Evolutionary conservation across 441 rosid genomes (phyloP).

Genomic region (Melastoma candidum): DNA sequence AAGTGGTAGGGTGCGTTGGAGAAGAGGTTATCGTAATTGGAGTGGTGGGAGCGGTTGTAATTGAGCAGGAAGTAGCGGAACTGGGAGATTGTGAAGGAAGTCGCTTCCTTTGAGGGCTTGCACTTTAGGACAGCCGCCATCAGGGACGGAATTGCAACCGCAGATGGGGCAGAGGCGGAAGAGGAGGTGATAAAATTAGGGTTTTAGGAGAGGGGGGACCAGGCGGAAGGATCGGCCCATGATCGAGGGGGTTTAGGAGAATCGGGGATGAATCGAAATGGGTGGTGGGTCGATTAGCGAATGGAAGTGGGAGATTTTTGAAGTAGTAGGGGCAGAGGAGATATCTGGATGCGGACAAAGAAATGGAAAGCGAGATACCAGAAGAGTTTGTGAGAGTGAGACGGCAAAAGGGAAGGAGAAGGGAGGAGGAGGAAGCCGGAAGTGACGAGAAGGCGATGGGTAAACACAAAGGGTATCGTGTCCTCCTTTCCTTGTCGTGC

Average conservation of each 20-base stretch:
- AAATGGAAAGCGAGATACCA: too few species aligned
- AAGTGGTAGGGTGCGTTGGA: conserved; percentile 30
- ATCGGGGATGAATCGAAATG: conserved; percentile 16
- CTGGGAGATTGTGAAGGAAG: conserved; percentile 50
- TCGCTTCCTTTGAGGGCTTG: conserved; percentile 43
- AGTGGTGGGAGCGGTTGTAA: conserved; percentile 29
- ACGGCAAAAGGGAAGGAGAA: too few species aligned
- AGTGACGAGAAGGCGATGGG: too few species aligned
- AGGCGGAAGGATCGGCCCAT: not conserved
- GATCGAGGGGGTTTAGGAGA: conserved; percentile 16
- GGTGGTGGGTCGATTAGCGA: conserved; percentile 15
- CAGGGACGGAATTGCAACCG: conserved; percentile 14
- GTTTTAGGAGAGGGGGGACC: conserved; percentile 1
- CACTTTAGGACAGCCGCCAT: conserved; percentile 76
- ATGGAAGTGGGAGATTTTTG: conserved; percentile 1
- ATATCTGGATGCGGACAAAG: too few species aligned
- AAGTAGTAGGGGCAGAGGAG: too few species aligned
- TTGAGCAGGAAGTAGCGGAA: conserved; percentile 50
- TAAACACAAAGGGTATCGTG: too few species aligned
- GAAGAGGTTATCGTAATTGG: conserved; percentile 39
- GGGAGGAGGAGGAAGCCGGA: too few species aligned
- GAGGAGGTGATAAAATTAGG: not conserved
- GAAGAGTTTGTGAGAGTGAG: too few species aligned
- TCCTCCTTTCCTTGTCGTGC: too few species aligned
- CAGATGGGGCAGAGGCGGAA: not conserved